A percentile compares a stretch with the other conserved stretches of the same genome.
Evolutionary conservation across 2,329 filamentous ascomycete species (phyloP).

Genomic region (Aspergillus latus): DNA sequence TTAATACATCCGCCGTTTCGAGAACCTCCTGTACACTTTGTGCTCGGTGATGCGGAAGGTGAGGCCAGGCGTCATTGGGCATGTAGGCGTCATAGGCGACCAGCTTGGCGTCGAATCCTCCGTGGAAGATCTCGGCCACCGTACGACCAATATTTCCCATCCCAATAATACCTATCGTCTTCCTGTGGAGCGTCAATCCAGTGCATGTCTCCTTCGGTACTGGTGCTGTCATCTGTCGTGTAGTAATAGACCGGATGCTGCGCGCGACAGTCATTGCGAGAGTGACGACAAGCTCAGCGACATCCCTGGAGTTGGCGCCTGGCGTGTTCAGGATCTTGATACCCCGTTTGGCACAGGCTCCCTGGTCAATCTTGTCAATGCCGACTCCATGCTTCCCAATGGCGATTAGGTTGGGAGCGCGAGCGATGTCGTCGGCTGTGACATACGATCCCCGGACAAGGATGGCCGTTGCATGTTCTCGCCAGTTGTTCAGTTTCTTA

Average conservation of each 20-base stretch:
- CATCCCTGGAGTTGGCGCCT: constrained; percentile 46
- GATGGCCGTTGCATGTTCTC: constrained; percentile 42
- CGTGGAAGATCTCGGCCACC: constrained; percentile 40
- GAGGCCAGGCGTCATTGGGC: constrained; percentile 33
- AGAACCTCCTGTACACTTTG: constrained; percentile 36
- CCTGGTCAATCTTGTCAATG: constrained; percentile 48
- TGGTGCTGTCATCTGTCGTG: constrained; percentile 28
- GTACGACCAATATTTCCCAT: constrained; percentile 44
- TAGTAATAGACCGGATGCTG: constrained; percentile 32
- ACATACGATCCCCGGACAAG: constrained; percentile 41
- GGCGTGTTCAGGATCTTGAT: constrained; percentile 52
- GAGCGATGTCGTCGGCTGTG: constrained; percentile 41
- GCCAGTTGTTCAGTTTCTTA: constrained; percentile 41
- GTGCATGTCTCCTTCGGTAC: constrained; percentile 44
- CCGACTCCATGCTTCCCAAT: constrained; percentile 52
- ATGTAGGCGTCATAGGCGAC: constrained; percentile 41
- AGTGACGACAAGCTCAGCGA: constrained; percentile 37
- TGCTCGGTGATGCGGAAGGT: constrained; percentile 34
- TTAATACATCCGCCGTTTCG: constrained; percentile 35
- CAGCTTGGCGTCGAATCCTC: constrained; percentile 37
- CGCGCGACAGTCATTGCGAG: constrained; percentile 40
- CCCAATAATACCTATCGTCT: constrained; percentile 41
- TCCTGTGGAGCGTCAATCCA: constrained; percentile 38
- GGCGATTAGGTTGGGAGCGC: constrained; percentile 40
- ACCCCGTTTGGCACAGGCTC: constrained; percentile 39